Conservation (phyloP, 176 grass and related monocot species). For the Rhipidocladum racemiflorum region DNA sequence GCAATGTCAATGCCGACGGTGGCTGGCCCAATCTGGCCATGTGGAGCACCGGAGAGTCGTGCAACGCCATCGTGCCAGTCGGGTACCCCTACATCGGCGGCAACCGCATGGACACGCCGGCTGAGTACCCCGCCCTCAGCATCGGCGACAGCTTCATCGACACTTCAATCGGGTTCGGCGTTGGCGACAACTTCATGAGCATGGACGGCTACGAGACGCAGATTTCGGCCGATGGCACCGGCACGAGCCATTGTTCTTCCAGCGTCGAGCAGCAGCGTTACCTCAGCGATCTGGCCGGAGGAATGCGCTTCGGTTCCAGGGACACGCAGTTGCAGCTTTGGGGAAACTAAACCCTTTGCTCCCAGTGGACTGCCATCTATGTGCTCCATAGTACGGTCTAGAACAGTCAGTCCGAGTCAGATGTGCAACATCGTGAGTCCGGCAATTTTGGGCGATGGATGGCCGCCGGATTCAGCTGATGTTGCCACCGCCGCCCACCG, state of each 20-base stretch:
- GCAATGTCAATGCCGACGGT: neutral
- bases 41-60: neutral
- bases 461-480: slow-evolving; percentile 17
- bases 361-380: neutral
- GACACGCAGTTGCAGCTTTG: neutral
- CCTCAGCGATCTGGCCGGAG: neutral
- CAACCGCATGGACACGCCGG: neutral
- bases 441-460: slow-evolving; percentile 13
- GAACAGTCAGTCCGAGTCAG: neutral
- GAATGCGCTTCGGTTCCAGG: neutral
- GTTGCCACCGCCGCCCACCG: neutral
- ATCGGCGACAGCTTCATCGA: neutral
- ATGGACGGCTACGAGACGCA: neutral
- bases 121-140: neutral
- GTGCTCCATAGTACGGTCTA: neutral
- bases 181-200: neutral
- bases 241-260: neutral
- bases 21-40: neutral
- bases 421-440: neutral
- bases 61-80: neutral
- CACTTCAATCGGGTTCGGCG: neutral
- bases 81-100: neutral
- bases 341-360: neutral
- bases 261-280: neutral
- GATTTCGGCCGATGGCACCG: neutral